Evolutionary conservation across 1,284 basidiomycete species (phyloP), one percentile per base, ranked within the genome.

Genomic region (Trichosporon faecale): DNA sequence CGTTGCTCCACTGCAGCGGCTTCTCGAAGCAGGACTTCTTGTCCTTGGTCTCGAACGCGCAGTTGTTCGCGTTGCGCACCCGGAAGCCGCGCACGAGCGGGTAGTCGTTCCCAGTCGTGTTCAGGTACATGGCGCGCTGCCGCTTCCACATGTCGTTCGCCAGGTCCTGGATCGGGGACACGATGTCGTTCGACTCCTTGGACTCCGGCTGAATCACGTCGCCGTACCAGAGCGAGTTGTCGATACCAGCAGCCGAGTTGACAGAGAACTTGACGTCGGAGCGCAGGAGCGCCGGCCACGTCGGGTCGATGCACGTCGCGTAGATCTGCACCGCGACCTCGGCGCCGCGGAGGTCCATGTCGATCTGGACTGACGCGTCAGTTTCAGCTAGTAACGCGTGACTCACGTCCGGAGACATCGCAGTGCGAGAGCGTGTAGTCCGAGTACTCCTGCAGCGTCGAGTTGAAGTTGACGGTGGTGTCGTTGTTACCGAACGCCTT

Each of bases 271-370:
- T 63, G 57, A 57, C 68, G 31, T 37, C 11, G 29, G 70, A 52
- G 52, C 66, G 70, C 16, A 73, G 68, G 12, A 73, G 70, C 1
- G 72, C 72, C 1, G 72, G 72, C 72, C 72, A 73, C 64, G 71
- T 66, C 66, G 72, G 72, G 68, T 73, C 72, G 21, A 73, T 70
- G 70, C 72, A 73, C n/a, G 72, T 73, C 9, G 72, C 72, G 44
- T 73, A 73, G 29, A 71, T 63, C 68, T 71, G 70, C 31, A 73
- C 66, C 2, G 31, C 57, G 60, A 73, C 66, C 14, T 60, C 29
- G 33, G 72, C 68, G 44, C 68, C 66, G 27, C 66, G 35, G 33
- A 73, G 72, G 68, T 73, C 72, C 70, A 73, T 71, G 70, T 73
- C 70, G 35, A 73, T 49, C 29, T 66, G 12, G 7, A 68, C 69